Conservation (phyloP, 306 rosid genomes). For the Rosa persica region DNA sequence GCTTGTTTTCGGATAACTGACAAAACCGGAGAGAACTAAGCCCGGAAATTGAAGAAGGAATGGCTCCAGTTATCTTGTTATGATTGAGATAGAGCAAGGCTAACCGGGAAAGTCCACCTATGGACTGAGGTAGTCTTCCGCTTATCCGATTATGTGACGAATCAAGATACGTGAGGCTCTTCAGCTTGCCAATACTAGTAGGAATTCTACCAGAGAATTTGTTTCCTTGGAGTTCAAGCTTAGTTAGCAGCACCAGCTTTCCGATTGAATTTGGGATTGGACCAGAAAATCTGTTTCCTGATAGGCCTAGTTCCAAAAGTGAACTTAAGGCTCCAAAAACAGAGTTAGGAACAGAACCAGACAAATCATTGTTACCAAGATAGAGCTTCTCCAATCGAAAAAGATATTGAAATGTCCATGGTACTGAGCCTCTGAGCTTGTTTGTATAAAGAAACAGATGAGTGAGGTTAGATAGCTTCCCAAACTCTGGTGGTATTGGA, state of each 20-base stretch:
- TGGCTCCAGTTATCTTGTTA: conserved; percentile 41
- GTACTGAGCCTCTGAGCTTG: conserved; percentile 43
- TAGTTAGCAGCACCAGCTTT: conserved; percentile 30
- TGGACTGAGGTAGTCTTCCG: conserved; percentile 50
- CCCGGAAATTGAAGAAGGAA: conserved; percentile 55
- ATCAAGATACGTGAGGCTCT: conserved; percentile 47
- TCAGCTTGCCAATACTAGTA: conserved; percentile 39
- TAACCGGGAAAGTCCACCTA: conserved; percentile 48
- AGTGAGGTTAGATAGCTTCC: conserved; percentile 37
- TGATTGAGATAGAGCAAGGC: conserved; percentile 44
- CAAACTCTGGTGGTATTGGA: conserved; percentile 48
- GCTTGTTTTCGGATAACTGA: conserved; percentile 46
- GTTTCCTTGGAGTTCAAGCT: conserved; percentile 56
- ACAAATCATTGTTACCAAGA: conserved; percentile 42
- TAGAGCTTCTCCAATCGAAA: conserved; percentile 36
- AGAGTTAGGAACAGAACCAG: conserved; percentile 39
- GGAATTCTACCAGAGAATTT: conserved; percentile 44
- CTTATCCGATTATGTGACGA: conserved; percentile 48
- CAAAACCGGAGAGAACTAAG: conserved; percentile 47
- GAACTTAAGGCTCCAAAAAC: conserved; percentile 39
- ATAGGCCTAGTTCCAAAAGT: conserved; percentile 46
- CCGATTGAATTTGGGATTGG: conserved; percentile 45
- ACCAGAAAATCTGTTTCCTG: conserved; percentile 48
- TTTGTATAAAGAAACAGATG: conserved; percentile 51
- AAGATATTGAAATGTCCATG: conserved; percentile 31